These are phyloP conservation scores for Coemansia sp. DNA, from an alignment of 192 early-diverging fungal genomes.

Conservation along the genomic window DNA sequence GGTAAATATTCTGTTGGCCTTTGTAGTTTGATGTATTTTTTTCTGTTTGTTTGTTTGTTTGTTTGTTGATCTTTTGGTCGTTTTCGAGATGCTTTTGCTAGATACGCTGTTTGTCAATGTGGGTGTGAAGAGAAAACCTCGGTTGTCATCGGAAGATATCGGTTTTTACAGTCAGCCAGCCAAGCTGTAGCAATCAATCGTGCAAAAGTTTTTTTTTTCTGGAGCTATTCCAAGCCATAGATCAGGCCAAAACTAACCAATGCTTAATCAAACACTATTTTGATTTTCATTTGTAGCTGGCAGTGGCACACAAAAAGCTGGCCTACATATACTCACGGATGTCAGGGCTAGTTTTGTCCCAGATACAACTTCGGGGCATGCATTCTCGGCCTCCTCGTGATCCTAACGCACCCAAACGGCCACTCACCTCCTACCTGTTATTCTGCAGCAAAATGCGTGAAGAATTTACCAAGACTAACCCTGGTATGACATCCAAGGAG, in stretches of 20 bases:
- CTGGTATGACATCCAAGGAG: constrained; percentile 20
- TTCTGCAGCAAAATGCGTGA: constrained; percentile 27
- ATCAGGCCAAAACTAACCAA: neutral
- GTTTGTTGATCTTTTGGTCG: too few relatives aligned
- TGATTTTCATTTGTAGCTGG: neutral
- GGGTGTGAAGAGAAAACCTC: too few relatives aligned
- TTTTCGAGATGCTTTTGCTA: too few relatives aligned
- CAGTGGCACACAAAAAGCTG: neutral
- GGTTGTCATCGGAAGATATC: too few relatives aligned
- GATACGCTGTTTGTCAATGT: too few relatives aligned
- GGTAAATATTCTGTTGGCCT: constrained; percentile 15
- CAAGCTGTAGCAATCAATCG: too few relatives aligned
- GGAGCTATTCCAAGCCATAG: too few relatives aligned
- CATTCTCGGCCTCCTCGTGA: constrained; percentile 13
- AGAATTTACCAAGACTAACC: constrained; percentile 7
- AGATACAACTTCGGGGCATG: neutral
- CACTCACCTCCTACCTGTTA: constrained; percentile 32
- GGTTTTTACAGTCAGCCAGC: too few relatives aligned
- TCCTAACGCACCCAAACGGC: constrained; percentile 40
- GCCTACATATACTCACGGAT: neutral
- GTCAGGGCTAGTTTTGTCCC: neutral
- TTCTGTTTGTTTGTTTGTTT: too few relatives aligned
- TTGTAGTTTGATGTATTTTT: too few relatives aligned
- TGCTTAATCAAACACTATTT: neutral
- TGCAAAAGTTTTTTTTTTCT: too few relatives aligned